Percentiles rank a stretch among this genome's conserved stretches.
phyloP scores from a whole-genome alignment of 2,329 filamentous ascomycete genomes.

The Leptographium flavum region DNA sequence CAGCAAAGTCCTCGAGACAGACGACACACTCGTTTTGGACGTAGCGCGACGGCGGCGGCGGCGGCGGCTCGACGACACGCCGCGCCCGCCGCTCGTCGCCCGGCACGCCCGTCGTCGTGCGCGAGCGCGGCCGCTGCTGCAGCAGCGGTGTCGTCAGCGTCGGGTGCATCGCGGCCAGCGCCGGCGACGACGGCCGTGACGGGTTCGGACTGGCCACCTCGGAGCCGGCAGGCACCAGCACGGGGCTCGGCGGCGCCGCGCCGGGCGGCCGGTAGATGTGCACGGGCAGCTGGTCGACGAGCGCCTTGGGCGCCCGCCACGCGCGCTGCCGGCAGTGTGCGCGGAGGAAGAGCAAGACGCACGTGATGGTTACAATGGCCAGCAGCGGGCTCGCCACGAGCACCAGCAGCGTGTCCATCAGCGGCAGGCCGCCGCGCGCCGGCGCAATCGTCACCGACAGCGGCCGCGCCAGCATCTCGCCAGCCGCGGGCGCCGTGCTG shows the following conservation, averaged over 20 bases:
- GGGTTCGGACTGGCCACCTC: conserved; percentile 19
- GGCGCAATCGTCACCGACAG: conserved; percentile 96
- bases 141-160: conserved; percentile 69
- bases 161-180: conserved; percentile 33
- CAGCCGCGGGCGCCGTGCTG: conserved; percentile 30
- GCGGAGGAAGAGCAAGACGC: conserved; percentile 76
- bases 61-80: conserved; percentile 26
- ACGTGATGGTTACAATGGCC: conserved; percentile 79
- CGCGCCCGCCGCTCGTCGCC: conserved; percentile 32
- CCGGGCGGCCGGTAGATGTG: conserved; percentile 82
- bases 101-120: conserved; percentile 47
- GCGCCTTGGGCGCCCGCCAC: conserved; percentile 94
- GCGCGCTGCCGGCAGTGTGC: conserved; percentile 77
- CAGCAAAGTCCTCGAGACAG: conserved; percentile 89
- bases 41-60: conserved; percentile 19
- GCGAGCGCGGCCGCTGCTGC: conserved; percentile 53
- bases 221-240: not conserved
- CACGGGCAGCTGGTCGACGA: conserved; percentile 88
- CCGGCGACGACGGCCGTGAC: conserved; percentile 44
- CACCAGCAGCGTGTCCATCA: conserved; percentile 92
- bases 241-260: not conserved
- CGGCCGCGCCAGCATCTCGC: conserved; percentile 17
- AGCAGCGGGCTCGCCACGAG: conserved; percentile 90
- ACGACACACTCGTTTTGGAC: conserved; percentile 80
- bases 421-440: conserved; percentile 76